Conservation (phyloP, 768 basidiomycete species). For the Stropharia rugosoannulata region DNA sequence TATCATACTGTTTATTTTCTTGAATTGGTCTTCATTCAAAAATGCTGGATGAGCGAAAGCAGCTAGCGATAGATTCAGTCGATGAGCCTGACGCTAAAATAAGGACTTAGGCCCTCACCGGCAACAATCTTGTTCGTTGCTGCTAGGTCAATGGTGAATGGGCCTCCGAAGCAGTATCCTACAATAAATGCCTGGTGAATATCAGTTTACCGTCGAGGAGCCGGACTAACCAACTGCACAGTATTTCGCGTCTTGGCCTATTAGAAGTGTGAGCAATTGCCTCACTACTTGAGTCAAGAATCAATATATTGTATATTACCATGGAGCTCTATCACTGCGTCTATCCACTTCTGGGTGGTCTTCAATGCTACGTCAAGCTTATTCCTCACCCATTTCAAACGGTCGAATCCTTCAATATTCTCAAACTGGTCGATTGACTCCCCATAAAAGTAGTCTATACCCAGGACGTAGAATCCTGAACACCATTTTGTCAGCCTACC, state of each 20-base stretch:
- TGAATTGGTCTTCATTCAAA: conserved; percentile 45
- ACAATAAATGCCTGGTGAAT: not conserved
- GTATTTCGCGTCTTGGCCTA: conserved; percentile 5
- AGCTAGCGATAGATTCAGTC: conserved; percentile 24
- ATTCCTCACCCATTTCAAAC: not conserved
- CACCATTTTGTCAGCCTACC: not conserved
- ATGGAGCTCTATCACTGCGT: conserved; percentile 1
- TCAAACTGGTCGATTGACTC: conserved; percentile 44
- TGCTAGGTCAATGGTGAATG: conserved; percentile 44
- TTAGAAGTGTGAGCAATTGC: no score
- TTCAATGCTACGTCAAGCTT: conserved; percentile 17
- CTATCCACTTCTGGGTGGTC: conserved; percentile 15
- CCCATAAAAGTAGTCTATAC: conserved; percentile 62
- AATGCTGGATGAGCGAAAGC: conserved; percentile 55
- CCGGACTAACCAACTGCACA: not conserved
- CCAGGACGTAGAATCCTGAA: conserved; percentile 55
- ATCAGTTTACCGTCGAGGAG: not conserved
- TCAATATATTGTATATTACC: not conserved
- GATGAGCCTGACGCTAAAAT: not conserved
- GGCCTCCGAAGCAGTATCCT: conserved; percentile 61
- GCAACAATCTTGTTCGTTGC: conserved; percentile 42
- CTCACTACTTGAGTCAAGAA: not conserved
- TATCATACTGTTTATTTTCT: conserved; percentile 43
- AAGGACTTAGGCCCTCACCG: conserved; percentile 25
- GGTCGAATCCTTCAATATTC: conserved; percentile 18